Evolutionary conservation across 1,284 basidiomycete species (phyloP).

Genomic region (Hortiboletus rubellus): DNA sequence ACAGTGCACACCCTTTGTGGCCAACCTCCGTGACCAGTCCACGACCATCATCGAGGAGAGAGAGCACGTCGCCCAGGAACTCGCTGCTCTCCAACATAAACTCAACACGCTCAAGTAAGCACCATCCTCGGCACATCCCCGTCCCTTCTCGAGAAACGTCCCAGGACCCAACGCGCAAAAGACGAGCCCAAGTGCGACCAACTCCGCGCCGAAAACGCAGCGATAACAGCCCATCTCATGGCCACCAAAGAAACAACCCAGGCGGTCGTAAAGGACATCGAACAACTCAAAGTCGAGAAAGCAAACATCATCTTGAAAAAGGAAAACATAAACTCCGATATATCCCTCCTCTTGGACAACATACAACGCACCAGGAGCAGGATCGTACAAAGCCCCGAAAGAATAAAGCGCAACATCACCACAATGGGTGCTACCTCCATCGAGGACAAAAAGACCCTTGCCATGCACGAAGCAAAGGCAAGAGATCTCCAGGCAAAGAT

Average conservation of each 20-base stretch:
- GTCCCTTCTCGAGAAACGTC: not conserved
- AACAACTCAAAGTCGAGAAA: constrained; percentile 69
- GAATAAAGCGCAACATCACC: constrained; percentile 76
- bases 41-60: constrained; percentile 57
- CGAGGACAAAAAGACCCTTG: constrained; percentile 62
- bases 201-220: constrained; percentile 60
- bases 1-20: constrained; percentile 63
- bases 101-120: constrained; percentile 66
- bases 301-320: constrained; percentile 56
- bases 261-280: constrained; percentile 56
- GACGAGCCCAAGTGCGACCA: constrained; percentile 71
- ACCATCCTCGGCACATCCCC: not conserved
- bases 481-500: constrained; percentile 77
- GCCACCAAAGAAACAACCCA: constrained; percentile 67
- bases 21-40: constrained; percentile 59
- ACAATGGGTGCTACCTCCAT: constrained; percentile 64
- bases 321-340: constrained; percentile 61
- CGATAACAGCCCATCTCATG: constrained; percentile 62
- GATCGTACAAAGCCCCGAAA: constrained; percentile 85
- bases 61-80: constrained; percentile 51
- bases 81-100: constrained; percentile 52
- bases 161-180: constrained; percentile 63
- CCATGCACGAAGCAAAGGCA: constrained; percentile 65
- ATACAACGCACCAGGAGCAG: constrained; percentile 64
- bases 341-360: constrained; percentile 55